Base-by-base conservation (phyloP, 2,329 filamentous ascomycete species). In the Phyllosticta capitalensis region DNA sequence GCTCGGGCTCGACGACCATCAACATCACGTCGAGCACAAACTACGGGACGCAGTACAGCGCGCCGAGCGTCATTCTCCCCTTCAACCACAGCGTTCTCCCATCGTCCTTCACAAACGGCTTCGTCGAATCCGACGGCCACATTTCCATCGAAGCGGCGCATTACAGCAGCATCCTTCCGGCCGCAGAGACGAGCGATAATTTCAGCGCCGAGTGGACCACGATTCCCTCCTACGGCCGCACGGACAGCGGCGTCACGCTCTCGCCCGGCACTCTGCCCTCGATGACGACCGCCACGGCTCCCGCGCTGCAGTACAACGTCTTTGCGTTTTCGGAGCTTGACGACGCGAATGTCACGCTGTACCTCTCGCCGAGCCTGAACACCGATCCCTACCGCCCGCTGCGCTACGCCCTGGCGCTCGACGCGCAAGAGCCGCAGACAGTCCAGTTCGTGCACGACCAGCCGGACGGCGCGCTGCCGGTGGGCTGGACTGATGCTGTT, bases 301-400 rank as follows among this genome's bases (percentile, higher is more conserved):
- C 71, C 0, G 49, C 60, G n/a, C 68, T 73, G 21, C 69, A 72
- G 63, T 74, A 73, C 63, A 68, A 70, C 63, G 71, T 74, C 57
- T 63, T 69, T 33, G 71, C 72, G 26, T 73, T 73, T 61, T 70
- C 70, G 1, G 63, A 67, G 6, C 49, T 28, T 3, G 66, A 69
- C 2, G 33, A 64, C 6, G 61, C 67, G 7, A 74, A 71, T 26
- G 63, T 77, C 1, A 75, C 73, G 0, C 66, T 78, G 21, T 73
- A 75, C 33, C 72, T 78, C 20, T 73, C 72, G 1, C 71, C 74
- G 2, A 72, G 76, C 0, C 72, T 82, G 4, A 82, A 83, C 64
- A 75, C 78, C 5, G 76, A 81, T 59, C 80, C 81, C 0, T 69
- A 72, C 21, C 71, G 74, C 1, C 76, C 74, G 2, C 78, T 84